A percentile compares a stretch with the other conserved stretches of the same genome.
These are phyloP conservation scores for Cornus controversa DNA, from an alignment of 148 eudicot species.

Conservation along the genomic window DNA sequence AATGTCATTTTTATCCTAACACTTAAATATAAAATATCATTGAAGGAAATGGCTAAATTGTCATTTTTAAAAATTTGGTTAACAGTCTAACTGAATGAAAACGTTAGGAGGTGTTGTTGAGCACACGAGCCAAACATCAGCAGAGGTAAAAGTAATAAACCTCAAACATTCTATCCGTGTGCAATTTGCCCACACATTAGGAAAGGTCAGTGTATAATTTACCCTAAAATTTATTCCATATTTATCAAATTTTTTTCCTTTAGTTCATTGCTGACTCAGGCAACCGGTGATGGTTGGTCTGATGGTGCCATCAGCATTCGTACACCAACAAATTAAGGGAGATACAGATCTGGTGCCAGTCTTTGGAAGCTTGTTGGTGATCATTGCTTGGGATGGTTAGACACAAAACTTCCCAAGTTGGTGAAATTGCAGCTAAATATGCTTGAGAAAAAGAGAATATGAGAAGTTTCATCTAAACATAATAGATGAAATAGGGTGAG, in stretches of 20 bases:
- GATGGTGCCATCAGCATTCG: slow-evolving; percentile 23
- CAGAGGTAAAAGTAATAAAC: too few relatives aligned
- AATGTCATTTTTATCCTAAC: too few relatives aligned
- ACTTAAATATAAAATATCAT: too few relatives aligned
- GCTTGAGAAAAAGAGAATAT: slow-evolving; percentile 24
- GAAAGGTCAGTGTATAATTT: too few relatives aligned
- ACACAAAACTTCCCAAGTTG: slow-evolving; percentile 21
- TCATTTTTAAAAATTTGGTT: too few relatives aligned
- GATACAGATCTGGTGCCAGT: slow-evolving; percentile 26
- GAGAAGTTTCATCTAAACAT: slow-evolving; percentile 19
- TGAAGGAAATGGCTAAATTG: too few relatives aligned
- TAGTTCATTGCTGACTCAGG: background rate
- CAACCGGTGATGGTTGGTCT: slow-evolving; percentile 22
- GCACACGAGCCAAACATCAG: too few relatives aligned
- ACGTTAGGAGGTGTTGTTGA: too few relatives aligned
- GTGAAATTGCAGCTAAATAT: slow-evolving; percentile 19
- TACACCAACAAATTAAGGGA: slow-evolving; percentile 18
- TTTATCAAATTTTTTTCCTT: background rate
- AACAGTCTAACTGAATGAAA: too few relatives aligned
- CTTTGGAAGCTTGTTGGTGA: slow-evolving; percentile 20
- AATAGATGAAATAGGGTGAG: slow-evolving; percentile 10
- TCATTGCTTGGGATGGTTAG: slow-evolving; percentile 27
- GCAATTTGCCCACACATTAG: too few relatives aligned
- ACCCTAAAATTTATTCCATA: background rate
- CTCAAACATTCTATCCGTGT: too few relatives aligned